phyloP scores from a whole-genome alignment of 805 yeast species.

The Ogataea naganishii region DNA sequence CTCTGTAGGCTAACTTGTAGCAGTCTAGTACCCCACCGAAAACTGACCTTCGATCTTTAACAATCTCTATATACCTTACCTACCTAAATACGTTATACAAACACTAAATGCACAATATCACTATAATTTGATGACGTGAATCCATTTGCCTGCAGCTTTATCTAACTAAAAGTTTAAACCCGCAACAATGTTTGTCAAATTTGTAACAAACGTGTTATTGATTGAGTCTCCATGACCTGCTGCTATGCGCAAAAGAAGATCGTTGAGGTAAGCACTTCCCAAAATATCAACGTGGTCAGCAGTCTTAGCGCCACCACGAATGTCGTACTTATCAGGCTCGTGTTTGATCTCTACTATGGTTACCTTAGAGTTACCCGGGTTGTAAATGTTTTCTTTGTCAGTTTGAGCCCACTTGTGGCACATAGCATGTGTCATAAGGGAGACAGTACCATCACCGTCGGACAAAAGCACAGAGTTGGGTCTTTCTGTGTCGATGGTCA shows the following conservation, averaged over 20 bases:
- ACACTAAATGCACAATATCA: too few species aligned
- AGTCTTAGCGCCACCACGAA: constrained; percentile 94
- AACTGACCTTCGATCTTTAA: too few species aligned
- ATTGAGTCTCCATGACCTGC: constrained; percentile 71
- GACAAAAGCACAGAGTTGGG: constrained; percentile 67
- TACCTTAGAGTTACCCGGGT: constrained; percentile 70
- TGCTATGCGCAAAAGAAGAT: constrained; percentile 72
- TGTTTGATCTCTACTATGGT: constrained; percentile 86
- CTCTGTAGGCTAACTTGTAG: too few species aligned
- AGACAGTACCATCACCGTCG: constrained; percentile 96
- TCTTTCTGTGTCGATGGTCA: constrained; percentile 61
- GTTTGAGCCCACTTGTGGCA: constrained; percentile 81
- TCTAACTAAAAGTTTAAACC: constrained; percentile 34
- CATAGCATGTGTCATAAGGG: constrained; percentile 77
- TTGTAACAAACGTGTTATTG: constrained; percentile 48
- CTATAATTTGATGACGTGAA: too few species aligned
- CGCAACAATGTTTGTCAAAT: constrained; percentile 53
- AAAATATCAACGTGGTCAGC: constrained; percentile 97
- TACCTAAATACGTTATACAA: too few species aligned
- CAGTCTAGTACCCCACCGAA: too few species aligned
- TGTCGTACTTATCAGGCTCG: constrained; percentile 89
- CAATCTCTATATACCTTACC: too few species aligned
- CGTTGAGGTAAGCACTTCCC: constrained; percentile 90
- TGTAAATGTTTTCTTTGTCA: constrained; percentile 49
- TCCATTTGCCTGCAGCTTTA: neutral